Percentiles rank a stretch among this genome's conserved stretches.
phyloP scores from a whole-genome alignment of 2,329 filamentous ascomycete genomes.

The Lanzia echinophila region DNA sequence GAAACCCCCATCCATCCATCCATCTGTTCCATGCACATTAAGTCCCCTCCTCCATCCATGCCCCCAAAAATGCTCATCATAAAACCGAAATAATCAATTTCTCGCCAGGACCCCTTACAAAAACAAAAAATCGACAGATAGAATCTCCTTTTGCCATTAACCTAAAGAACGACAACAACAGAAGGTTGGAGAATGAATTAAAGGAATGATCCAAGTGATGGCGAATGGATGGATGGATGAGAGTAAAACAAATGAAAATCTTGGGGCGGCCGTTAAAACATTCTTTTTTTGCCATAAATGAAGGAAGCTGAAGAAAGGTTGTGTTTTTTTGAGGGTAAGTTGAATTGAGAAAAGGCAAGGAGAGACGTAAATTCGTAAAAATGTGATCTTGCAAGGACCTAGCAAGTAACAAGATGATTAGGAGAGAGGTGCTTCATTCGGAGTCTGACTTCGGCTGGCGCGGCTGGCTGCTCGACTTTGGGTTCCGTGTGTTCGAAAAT shows the following conservation, averaged over 20 bases:
- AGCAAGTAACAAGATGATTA: not conserved
- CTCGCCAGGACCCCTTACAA: too few relatives aligned
- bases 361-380: slow-evolving; percentile 9
- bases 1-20: slow-evolving; percentile 1
- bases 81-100: slow-evolving; percentile 2
- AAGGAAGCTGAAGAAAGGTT: not conserved
- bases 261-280: slow-evolving; percentile 3
- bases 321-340: not conserved
- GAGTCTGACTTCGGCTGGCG: slow-evolving; percentile 17
- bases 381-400: not conserved
- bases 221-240: not conserved
- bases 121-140: too few relatives aligned
- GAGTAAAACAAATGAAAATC: not conserved
- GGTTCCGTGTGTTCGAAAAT: slow-evolving; percentile 5
- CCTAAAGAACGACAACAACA: not conserved
- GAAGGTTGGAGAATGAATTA: not conserved
- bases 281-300: slow-evolving; percentile 2
- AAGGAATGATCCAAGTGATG: not conserved
- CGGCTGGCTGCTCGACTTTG: slow-evolving; percentile 18
- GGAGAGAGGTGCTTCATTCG: slow-evolving; percentile 5
- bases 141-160: not conserved
- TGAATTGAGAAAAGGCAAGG: not conserved
- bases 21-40: not conserved
- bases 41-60: not conserved
- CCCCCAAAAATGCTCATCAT: not conserved